A percentile compares a stretch with the other conserved stretches of the same genome.
Conservation (phyloP, 2,329 filamentous ascomycete species). For the Colletotrichum sp. region DNA sequence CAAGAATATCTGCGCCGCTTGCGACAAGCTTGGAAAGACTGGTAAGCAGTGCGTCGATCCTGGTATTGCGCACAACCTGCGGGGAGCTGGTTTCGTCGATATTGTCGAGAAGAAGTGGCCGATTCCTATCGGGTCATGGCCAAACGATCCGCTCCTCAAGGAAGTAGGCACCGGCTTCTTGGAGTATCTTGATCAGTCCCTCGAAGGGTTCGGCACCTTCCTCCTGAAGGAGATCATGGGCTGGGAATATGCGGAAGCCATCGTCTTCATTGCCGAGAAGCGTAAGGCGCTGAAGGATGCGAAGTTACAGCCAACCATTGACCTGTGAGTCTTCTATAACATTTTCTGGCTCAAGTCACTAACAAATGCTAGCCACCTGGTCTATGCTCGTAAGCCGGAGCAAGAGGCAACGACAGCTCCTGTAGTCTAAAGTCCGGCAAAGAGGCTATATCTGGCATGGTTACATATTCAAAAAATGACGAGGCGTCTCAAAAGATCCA, state of each 20-base stretch:
- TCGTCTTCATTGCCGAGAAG: constrained; percentile 26
- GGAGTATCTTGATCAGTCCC: constrained; percentile 25
- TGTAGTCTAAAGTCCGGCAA: too few species aligned
- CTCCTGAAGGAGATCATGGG: constrained; percentile 33
- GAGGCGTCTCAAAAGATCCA: background rate
- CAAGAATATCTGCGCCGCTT: background rate
- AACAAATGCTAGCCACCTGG: too few species aligned
- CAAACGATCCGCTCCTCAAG: constrained; percentile 13
- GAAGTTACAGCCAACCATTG: background rate
- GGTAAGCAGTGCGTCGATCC: background rate
- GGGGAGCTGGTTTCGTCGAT: constrained; percentile 24
- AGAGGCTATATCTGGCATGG: too few species aligned
- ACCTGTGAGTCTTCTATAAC: background rate
- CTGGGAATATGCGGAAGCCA: constrained; percentile 27
- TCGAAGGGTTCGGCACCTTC: constrained; percentile 32
- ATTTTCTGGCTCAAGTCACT: too few species aligned
- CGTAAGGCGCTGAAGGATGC: constrained; percentile 1
- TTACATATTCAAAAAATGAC: too few species aligned
- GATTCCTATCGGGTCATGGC: constrained; percentile 22
- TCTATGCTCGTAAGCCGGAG: too few species aligned
- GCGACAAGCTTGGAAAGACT: background rate
- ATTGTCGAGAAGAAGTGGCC: constrained; percentile 18
- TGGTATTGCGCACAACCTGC: background rate
- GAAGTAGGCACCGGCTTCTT: constrained; percentile 24
- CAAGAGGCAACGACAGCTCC: too few species aligned